Base-by-base conservation (phyloP, 2,329 filamentous ascomycete genomes). In the Helotiales sp. region DNA sequence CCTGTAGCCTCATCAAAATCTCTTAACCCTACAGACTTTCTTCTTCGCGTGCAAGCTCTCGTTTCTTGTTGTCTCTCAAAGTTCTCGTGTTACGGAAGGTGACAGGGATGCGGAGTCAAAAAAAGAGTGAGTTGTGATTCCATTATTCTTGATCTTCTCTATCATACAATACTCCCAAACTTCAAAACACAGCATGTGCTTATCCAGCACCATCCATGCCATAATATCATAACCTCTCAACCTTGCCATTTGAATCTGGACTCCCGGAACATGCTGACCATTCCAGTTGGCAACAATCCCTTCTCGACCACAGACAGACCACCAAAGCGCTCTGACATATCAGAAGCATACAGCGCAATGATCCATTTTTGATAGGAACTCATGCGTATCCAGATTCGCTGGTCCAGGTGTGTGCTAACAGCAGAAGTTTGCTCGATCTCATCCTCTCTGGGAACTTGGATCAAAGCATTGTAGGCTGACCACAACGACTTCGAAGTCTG, bases 241-340 rank as follows among this genome's bases (percentile, higher is more conserved):
- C 71, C 72, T 54, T 70, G 64, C 73, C 73, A 75, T 55, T 70
- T 63, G 62, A 67, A 72, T 52, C 67, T 66, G 63, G 66, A 72
- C 67, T 66, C 66, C 60, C 68, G 61, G 60, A 76, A 56, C 67
- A 75, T 72, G 50, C 65, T 69, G 33, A 75, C 66, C 61, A 75
- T 58, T 0, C 74, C 73, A 55, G 70, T 71, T 0, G 75, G 75
- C 56, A 77, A 56, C 47, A 77, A 59, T 8, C 72, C 71, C 50
- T 70, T 69, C 54, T 76, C 73, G 17, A 74, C 73, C 25, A 77
- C 64, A 44, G 67, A 67, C 44, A 76, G 54, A 2, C 73, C 70
- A 0, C 75, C 74, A 67, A 76, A 77, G 30, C 67, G 64, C 46
- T 66, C 60, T 40, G 71, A 69, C 67, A 76, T 69, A 53, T 76